Base-by-base conservation (phyloP, 345 rosid species). In the Salix caprea region DNA sequence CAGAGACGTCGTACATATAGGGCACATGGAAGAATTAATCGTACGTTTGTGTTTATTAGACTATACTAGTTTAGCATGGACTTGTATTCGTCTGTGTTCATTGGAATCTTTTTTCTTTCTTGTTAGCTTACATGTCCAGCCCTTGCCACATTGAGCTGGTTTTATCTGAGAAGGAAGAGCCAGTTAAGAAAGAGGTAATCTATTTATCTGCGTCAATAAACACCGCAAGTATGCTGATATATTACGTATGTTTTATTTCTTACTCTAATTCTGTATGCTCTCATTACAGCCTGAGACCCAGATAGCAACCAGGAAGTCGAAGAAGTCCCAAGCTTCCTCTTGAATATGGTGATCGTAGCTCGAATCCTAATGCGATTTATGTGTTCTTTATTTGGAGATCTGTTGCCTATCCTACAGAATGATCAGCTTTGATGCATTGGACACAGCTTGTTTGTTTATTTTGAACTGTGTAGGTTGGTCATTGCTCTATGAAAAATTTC, bases 11-110 rank as follows among this genome's bases (percentile, higher is more conserved):
- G 97, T 16, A 96, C 98, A n/a, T 96, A 96, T 80, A 85, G 99
- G 52, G 99, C 99, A 14, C 98, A 96, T 2, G 99, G 99, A 88
- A 87, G 98, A 87, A 96, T 96, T 73, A 94, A 96, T 21, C 98
- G 99, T 96, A 84, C 67, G 94, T 81, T 67, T 24, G 28, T 0
- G 2, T 68, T 42, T 19, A 6, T 1, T 30, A 5, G 16, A 34
- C 42, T 52, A 0, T 8, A 2, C 56, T 3, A 60, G 23, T 46
- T 4, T 6, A n/a, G 1, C 11, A 23, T 3, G 14, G 18, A 42
- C 24, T 11, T n/a, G 2, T 26, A 5, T 18, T 26, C 37, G 1
- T 6, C 1, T 30, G 4, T 48, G 50, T 50, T 62, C 16, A 30
- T 18, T 15, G 24, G 16, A 69, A n/a, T 11, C 7, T 52, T 37